Evolutionary conservation across 768 basidiomycete species (phyloP), one percentile per base, ranked within the genome.

Genomic region (Tylopilus rubrobrunneus): DNA sequence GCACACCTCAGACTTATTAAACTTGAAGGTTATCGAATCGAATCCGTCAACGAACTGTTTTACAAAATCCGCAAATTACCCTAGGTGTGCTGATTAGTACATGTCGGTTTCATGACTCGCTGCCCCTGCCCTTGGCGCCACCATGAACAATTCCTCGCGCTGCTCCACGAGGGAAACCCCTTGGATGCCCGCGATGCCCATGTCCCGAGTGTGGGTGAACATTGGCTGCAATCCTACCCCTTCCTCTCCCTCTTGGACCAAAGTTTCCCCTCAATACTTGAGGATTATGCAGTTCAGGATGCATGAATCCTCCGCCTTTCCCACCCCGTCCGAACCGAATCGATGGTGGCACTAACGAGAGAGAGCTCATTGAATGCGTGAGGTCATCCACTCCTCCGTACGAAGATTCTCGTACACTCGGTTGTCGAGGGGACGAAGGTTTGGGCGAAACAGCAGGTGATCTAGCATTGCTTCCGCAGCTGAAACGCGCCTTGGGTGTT

Each of bases 281-380:
- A 1, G 68, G 69, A 23, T 71, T 69, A 39, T 69, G 68, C 37
- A 62, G 27, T 49, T 68, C 67, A 8, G 67, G 66, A 46, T 73
- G 69, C 34, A 65, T 73, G 56, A 85, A 80, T 7, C 81, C 84
- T 27, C 78, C 78, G 21, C 66, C 71, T 58, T 77, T 81, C 4
- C 82, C 84, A 0, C 89, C 89, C 37, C 87, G 76, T 25, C 89
- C 89, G 55, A 92, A 92, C 12, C 84, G 78, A 40, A 91, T 78
- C 0, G 85, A 77, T 4, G 81, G 70, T 4, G 89, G 89, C 1
- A 91, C 80, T 51, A 91, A 78, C 9, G 82, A 74, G 60, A 81
- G 71, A 28, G 78, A 68, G 50, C 68, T 70, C 62, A 81, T 68
- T 1, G 76, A 76, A 25, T 74, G 67, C 19, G 82, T 64, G 14